Percentiles rank a stretch among this genome's conserved stretches.
These are phyloP conservation scores for Arthrobotrys megalospora DNA, from an alignment of 2,329 filamentous ascomycete genomes.

Conservation along the genomic window DNA sequence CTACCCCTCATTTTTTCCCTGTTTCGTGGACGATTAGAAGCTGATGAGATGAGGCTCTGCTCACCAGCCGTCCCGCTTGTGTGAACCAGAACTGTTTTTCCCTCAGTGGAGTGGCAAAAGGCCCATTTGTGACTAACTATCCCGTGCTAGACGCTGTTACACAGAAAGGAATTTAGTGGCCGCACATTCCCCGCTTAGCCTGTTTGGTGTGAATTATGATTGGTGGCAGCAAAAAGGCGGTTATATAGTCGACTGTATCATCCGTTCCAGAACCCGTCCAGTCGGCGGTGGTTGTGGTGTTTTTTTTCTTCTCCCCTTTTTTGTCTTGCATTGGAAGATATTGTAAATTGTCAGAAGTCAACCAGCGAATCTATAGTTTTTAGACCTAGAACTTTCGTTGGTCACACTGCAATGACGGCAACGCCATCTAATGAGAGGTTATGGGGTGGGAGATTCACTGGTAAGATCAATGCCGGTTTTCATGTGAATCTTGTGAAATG, in stretches of 20 bases:
- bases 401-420: background rate
- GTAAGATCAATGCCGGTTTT: background rate
- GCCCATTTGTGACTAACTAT: background rate
- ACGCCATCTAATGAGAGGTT: conserved; percentile 1
- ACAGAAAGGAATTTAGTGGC: background rate
- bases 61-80: background rate
- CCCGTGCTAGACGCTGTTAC: background rate
- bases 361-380: too few relatives aligned
- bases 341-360: background rate
- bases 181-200: background rate
- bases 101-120: background rate
- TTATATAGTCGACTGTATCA: background rate
- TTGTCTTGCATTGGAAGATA: background rate
- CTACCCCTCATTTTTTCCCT: conserved; percentile 12
- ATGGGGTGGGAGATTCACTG: conserved; percentile 20
- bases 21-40: background rate
- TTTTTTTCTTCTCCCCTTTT: background rate
- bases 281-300: background rate
- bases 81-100: background rate
- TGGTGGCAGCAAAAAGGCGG: background rate
- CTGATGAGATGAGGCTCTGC: background rate
- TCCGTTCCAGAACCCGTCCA: background rate
- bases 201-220: background rate
- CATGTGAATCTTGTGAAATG: too few relatives aligned
- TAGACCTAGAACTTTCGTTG: background rate